Evolutionary conservation across 1,284 basidiomycete species (phyloP).

Genomic region (Pseudozyma sp.): DNA sequence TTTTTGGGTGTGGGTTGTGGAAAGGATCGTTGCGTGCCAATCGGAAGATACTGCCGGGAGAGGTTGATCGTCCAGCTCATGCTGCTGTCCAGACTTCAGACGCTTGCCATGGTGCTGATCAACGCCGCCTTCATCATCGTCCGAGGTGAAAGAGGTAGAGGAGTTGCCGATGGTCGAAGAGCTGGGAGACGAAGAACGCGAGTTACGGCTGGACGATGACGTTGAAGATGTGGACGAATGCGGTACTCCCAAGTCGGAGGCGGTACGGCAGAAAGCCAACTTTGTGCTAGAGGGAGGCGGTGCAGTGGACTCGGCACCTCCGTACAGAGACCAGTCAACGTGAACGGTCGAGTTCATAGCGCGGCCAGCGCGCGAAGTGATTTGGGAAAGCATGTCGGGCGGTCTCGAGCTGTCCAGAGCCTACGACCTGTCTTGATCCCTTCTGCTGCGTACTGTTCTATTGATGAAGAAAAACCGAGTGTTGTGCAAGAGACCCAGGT

Average conservation of each 20-base stretch:
- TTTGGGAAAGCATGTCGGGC: slow-evolving; percentile 18
- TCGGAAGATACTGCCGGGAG: not conserved
- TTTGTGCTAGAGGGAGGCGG: slow-evolving; percentile 9
- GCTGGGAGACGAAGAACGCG: slow-evolving; percentile 25
- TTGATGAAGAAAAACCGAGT: not conserved
- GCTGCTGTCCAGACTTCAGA: not conserved
- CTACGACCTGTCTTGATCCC: not conserved
- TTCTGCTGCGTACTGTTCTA: not conserved
- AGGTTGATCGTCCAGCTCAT: slow-evolving; percentile 20
- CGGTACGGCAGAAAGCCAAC: not conserved
- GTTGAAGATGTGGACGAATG: slow-evolving; percentile 19
- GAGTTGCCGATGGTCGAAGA: slow-evolving; percentile 24
- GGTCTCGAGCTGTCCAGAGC: slow-evolving; percentile 7
- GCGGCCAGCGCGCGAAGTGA: slow-evolving; percentile 16
- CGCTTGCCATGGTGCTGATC: not conserved
- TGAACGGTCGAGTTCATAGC: slow-evolving; percentile 53
- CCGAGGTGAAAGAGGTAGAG: slow-evolving; percentile 31
- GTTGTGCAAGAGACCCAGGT: not conserved
- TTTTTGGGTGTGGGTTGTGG: not conserved
- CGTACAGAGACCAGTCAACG: slow-evolving; percentile 68
- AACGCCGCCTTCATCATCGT: slow-evolving; percentile 15
- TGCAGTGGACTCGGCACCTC: slow-evolving; percentile 57
- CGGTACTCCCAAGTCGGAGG: not conserved
- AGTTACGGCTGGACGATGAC: slow-evolving; percentile 20
- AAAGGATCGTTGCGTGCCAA: not conserved